Percentiles rank a stretch among this genome's conserved stretches.
These are phyloP conservation scores for Cornus florida DNA, from an alignment of 148 eudicot genomes.

Conservation along the genomic window DNA sequence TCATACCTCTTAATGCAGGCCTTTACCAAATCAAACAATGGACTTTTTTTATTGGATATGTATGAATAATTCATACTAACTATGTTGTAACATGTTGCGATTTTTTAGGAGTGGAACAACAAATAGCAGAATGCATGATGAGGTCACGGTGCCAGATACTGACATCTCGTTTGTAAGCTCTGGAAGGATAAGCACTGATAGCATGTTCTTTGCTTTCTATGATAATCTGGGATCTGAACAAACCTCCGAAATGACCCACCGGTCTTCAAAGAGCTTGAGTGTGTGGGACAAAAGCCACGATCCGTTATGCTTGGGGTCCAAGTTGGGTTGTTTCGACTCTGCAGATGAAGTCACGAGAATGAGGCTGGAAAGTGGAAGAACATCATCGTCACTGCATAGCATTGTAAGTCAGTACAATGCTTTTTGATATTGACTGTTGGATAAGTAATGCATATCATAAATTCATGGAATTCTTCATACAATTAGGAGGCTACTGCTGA, in stretches of 20 bases:
- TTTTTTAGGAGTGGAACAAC: not conserved
- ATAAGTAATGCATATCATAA: not conserved
- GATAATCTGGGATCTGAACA: conserved; percentile 12
- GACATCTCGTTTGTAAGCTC: conserved; percentile 12
- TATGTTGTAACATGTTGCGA: not conserved
- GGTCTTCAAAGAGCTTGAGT: not conserved
- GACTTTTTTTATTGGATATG: not conserved
- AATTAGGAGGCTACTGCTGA: not conserved
- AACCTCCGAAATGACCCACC: not conserved
- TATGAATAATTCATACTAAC: not conserved
- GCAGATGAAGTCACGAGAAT: not conserved
- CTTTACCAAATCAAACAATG: not conserved
- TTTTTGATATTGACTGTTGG: not conserved
- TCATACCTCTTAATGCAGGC: not conserved
- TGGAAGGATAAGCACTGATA: conserved; percentile 19
- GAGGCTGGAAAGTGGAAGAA: not conserved
- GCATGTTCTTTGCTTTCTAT: conserved; percentile 7
- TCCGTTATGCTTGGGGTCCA: not conserved
- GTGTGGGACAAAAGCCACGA: not conserved
- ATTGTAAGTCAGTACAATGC: not conserved
- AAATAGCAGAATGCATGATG: not conserved
- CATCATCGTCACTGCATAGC: not conserved
- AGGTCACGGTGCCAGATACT: conserved; percentile 10
- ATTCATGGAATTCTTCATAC: not conserved
- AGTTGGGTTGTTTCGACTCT: not conserved